Evolutionary conservation across 306 rosid species (phyloP).

Genomic region (Rosa lucieae): DNA sequence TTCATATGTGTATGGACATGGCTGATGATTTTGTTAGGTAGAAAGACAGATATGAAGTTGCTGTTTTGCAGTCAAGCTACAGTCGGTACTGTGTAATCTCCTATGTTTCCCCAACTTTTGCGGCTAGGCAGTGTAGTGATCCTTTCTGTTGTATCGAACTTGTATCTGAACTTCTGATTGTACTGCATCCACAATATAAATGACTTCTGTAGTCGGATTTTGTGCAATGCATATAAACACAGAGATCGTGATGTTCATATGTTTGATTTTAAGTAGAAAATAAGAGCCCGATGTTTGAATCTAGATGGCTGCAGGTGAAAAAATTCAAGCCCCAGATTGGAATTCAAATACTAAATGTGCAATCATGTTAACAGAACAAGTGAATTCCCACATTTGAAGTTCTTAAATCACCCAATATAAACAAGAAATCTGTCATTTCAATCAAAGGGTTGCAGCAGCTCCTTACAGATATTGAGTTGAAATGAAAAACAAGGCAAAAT

Average conservation of each 20-base stretch:
- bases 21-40: slow-evolving; percentile 4
- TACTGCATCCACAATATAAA: not conserved
- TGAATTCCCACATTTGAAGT: slow-evolving; percentile 4
- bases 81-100: not conserved
- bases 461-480: slow-evolving; percentile 14
- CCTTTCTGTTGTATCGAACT: not conserved
- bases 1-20: not conserved
- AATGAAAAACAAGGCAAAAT: slow-evolving; percentile 16
- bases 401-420: not conserved
- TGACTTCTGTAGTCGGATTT: not conserved
- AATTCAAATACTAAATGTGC: not conserved
- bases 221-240: not conserved
- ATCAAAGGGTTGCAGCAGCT: not conserved
- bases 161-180: not conserved
- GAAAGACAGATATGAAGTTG: not conserved
- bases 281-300: not conserved
- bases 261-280: not conserved
- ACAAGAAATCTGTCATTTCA: slow-evolving; percentile 1
- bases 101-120: not conserved
- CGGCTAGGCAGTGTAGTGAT: not conserved
- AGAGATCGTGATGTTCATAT: not conserved
- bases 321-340: not conserved
- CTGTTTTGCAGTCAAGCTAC: slow-evolving; percentile 4
- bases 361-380: not conserved
- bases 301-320: not conserved